Evolutionary conservation across 768 basidiomycete species (phyloP), one percentile per base, ranked within the genome.

Genomic region (Agrocybe chaxingu): DNA sequence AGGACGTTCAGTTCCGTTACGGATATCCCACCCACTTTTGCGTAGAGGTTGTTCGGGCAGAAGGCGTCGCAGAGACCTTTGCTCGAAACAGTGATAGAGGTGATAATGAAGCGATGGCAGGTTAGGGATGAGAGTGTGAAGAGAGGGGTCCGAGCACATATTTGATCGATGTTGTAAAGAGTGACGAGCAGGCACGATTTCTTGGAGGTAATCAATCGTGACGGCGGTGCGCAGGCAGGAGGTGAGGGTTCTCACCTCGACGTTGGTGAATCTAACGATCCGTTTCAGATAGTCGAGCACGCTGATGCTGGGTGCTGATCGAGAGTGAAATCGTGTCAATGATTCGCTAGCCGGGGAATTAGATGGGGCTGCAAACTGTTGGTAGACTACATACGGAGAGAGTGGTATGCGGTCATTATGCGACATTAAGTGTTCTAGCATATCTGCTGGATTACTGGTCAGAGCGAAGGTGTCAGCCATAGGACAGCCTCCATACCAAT

Each of bases 371-470:
- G 31, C 51, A 19, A 54, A 59, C 63, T 56, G 35, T 55, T 50
- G 52, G 41, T 56, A 38, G 39, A 55, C 42, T 51, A 75, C 82
- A 61, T 75, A 92, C 82, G 92, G 87, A 35, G 85, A 84, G 55
- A 98, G 76, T 50, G 92, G 89, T 68, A 99, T 93, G 65, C 82
- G 84, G 75, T 99, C 96, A 77, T 99, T 99, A 80, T 97, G 92
- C 48, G 80, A 75, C 71, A 97, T 94, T 62, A 99, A 76, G 56
- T 94, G 89, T 64, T 94, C 84, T 60, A 99, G 82, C 95, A 98
- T 98, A 70, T 95, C 90, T 61, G 92, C 93, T 95, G 67, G 29
- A 66, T 56, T 41, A 39, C 35, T 45, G 41, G 43, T 47, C 48
- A 48, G 50, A 57, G 45, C 10, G 34, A 34, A 38, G 40, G 33